Conservation (phyloP, 352 stramenopile genomes). For the Phytophthora aleatoria region DNA sequence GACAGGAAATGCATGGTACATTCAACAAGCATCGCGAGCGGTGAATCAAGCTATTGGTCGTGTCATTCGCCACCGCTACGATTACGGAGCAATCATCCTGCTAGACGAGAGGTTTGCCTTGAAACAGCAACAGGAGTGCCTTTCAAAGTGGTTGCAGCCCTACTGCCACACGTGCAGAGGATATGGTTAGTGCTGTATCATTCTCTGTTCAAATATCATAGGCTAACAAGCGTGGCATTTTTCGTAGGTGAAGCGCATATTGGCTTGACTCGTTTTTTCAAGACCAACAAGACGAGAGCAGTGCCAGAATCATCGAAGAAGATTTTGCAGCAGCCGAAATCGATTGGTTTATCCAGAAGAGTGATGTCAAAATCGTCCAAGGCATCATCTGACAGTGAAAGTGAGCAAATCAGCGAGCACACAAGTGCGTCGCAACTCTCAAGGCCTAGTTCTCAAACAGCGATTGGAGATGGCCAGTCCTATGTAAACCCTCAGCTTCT, state of each 20-base stretch:
- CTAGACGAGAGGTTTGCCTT: constrained; percentile 96
- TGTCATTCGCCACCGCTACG: constrained; percentile 98
- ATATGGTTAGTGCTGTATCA: constrained; percentile 55
- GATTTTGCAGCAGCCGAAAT: constrained; percentile 40
- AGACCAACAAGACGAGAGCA: constrained; percentile 63
- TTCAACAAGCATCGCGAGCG: constrained; percentile 96
- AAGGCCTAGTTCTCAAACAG: constrained; percentile 29
- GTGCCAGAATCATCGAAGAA: constrained; percentile 37
- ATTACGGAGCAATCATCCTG: constrained; percentile 98
- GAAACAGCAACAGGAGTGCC: constrained; percentile 87
- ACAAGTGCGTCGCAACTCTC: constrained; percentile 13
- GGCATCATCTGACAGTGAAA: constrained; percentile 22
- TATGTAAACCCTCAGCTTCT: constrained; percentile 81
- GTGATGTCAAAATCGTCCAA: constrained; percentile 22
- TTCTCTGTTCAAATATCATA: neutral
- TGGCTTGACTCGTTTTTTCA: constrained; percentile 85
- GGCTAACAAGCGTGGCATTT: constrained; percentile 12
- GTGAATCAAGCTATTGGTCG: constrained; percentile 99
- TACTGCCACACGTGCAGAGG: constrained; percentile 67
- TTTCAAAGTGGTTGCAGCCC: constrained; percentile 96
- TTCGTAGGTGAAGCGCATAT: constrained; percentile 78
- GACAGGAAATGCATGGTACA: constrained; percentile 98
- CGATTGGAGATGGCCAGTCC: constrained; percentile 81
- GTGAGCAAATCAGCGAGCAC: constrained; percentile 20
- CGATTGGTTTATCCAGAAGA: constrained; percentile 45